Base-by-base conservation (phyloP, 495 filamentous ascomycete genomes). In the Symbiotaphrina buchneri region DNA sequence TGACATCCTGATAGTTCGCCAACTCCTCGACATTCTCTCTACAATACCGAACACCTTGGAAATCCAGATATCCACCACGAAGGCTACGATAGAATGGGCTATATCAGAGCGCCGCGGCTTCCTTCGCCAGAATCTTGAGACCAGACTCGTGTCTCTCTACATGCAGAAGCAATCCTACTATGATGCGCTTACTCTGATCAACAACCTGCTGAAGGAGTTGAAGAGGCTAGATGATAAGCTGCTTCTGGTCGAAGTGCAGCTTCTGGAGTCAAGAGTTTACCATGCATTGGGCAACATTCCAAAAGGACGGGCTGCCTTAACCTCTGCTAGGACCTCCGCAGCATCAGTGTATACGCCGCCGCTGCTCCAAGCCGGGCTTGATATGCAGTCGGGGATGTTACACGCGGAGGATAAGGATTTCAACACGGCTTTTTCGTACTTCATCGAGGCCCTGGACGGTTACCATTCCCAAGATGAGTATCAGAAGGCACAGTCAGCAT, bases 71-170 rank as follows among this genome's bases (percentile, higher is more conserved):
- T 56, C 75, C 50, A 77, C 92, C 40, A 95, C 90, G 39, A 84
- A 85, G 53, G 91, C 83, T 45, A 94, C 83, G 59, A 95, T 99
- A 64, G 87, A 95, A 63, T 99, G 87, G 87, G 87, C 87, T 25
- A 74, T 85, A 34, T 73, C 80, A 23, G 83, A 94, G 54, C 71
- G 78, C 31, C 74, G 85, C 38, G 74, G 78, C 27, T 99, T 99
- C 65, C 69, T 95, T 29, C 83, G 87, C 32, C 87, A 99, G 59
- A 87, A 85, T 54, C 81, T 99, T 49, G 82, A 99, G 61, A 90
- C 84, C 34, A 77, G 87, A 35, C 72, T 99, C 28, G 84, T 95
- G 34, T 62, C 68, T 18, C 71, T 95, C 37, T 84, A 92, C 54
- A 92, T 95, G 74, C 70, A 78, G 41, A 94, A 94, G 56, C 72